Percentiles rank a stretch among this genome's conserved stretches.
Conservation (phyloP, 2,329 filamentous ascomycete genomes). For the Epichloe scottii region DNA sequence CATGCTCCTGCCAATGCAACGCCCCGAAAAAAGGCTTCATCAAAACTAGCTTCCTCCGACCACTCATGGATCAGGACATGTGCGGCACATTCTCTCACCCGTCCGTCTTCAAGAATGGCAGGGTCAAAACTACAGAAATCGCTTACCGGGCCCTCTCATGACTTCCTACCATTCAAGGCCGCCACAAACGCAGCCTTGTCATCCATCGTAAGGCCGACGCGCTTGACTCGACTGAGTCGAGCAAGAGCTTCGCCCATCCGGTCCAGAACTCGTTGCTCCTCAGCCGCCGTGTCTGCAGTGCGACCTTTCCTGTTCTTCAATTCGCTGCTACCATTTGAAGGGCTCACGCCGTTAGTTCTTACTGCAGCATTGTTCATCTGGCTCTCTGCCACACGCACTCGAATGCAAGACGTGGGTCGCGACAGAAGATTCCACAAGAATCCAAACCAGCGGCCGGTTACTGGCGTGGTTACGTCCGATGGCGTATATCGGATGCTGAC, state of each 20-base stretch:
- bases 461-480: conserved; percentile 77
- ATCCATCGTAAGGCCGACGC: conserved; percentile 69
- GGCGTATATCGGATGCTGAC: conserved; percentile 83
- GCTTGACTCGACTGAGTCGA: conserved; percentile 75
- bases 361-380: conserved; percentile 40
- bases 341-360: conserved; percentile 21
- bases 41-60: background rate
- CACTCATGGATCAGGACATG: background rate
- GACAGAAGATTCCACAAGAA: conserved; percentile 84
- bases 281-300: conserved; percentile 22
- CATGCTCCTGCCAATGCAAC: conserved; percentile 14
- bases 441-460: conserved; percentile 57
- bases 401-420: conserved; percentile 75
- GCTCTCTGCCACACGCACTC: conserved; percentile 76
- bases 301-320: conserved; percentile 15
- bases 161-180: conserved; percentile 40
- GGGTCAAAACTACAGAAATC: background rate
- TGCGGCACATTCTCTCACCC: background rate
- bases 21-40: background rate
- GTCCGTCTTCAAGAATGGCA: background rate
- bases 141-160: conserved; percentile 8
- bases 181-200: conserved; percentile 78
- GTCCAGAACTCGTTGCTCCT: conserved; percentile 63
- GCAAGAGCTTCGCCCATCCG: conserved; percentile 75
- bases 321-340: conserved; percentile 15